Evolutionary conservation across 129 eudicot genomes (phyloP).

Genomic region (Dittrichia graveolens): DNA sequence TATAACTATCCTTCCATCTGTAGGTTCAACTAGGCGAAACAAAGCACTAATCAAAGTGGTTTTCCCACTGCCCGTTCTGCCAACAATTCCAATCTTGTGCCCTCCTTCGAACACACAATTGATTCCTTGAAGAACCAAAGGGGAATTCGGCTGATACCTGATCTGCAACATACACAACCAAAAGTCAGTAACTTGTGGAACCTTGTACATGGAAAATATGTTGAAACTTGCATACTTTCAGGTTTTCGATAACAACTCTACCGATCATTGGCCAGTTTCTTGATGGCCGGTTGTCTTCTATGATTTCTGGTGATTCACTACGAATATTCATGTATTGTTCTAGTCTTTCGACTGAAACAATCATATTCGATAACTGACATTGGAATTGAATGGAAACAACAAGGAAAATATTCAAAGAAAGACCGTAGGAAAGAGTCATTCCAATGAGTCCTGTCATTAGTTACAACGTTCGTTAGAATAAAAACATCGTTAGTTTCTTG

Average conservation of each 20-base stretch:
- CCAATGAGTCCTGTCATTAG: constrained; percentile 63
- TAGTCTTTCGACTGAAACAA: constrained; percentile 67
- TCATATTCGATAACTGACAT: constrained; percentile 52
- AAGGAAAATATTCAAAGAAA: constrained; percentile 57
- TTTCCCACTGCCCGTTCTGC: constrained; percentile 81
- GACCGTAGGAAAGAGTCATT: constrained; percentile 72
- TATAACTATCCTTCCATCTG: constrained; percentile 62
- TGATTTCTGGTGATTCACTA: constrained; percentile 64
- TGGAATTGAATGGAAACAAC: constrained; percentile 45
- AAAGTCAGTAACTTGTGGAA: not conserved
- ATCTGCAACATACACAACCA: constrained; percentile 42
- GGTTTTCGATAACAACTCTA: constrained; percentile 52
- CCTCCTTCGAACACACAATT: constrained; percentile 69
- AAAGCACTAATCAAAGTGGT: constrained; percentile 67
- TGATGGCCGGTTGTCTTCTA: constrained; percentile 54
- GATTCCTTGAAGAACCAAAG: constrained; percentile 63
- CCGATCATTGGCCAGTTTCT: constrained; percentile 58
- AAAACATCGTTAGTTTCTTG: not conserved
- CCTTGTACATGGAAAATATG: not conserved
- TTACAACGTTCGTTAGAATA: constrained; percentile 4
- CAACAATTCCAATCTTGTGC: constrained; percentile 66
- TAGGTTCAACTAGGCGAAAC: constrained; percentile 72
- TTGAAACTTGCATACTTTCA: constrained; percentile 46
- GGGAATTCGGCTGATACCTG: constrained; percentile 53
- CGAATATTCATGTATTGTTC: constrained; percentile 72